Conservation (phyloP, 352 stramenopile genomes). For the Globisporangium iwayamae region DNA sequence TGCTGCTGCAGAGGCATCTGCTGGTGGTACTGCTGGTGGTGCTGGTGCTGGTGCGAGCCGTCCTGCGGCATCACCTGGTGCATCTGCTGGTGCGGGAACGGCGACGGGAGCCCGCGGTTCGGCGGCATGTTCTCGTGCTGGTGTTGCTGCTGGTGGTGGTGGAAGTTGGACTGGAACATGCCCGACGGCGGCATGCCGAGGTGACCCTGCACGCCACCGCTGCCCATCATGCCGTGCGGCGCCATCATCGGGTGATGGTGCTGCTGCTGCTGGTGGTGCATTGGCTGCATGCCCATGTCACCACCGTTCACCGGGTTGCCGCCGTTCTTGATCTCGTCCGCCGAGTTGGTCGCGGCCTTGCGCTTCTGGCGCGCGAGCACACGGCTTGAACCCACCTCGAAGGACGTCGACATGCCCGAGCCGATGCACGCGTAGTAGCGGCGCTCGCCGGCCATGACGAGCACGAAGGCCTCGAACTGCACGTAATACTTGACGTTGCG, state of each 20-base stretch:
- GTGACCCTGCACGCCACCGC: background rate
- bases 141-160: slow-evolving; percentile 18
- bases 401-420: slow-evolving; percentile 83
- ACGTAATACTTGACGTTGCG: slow-evolving; percentile 89
- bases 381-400: slow-evolving; percentile 81
- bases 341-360: slow-evolving; percentile 54
- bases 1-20: slow-evolving; percentile 40
- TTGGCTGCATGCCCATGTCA: slow-evolving; percentile 17
- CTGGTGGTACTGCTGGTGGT: slow-evolving; percentile 38
- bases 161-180: slow-evolving; percentile 20
- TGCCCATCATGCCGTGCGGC: slow-evolving; percentile 16
- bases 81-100: slow-evolving; percentile 57
- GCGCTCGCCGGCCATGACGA: slow-evolving; percentile 64
- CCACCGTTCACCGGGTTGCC: background rate
- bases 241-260: slow-evolving; percentile 32
- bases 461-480: slow-evolving; percentile 84
- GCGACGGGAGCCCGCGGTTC: slow-evolving; percentile 35
- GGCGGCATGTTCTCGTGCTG: slow-evolving; percentile 14
- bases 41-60: slow-evolving; percentile 24
- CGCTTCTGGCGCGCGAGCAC: slow-evolving; percentile 82
- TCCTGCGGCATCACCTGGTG: slow-evolving; percentile 28
- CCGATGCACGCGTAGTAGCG: slow-evolving; percentile 84
- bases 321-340: slow-evolving; percentile 31
- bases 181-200: slow-evolving; percentile 23
- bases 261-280: slow-evolving; percentile 22